Conservation (phyloP, 2,329 filamentous ascomycete species). For the Atkinsonella texensis region DNA sequence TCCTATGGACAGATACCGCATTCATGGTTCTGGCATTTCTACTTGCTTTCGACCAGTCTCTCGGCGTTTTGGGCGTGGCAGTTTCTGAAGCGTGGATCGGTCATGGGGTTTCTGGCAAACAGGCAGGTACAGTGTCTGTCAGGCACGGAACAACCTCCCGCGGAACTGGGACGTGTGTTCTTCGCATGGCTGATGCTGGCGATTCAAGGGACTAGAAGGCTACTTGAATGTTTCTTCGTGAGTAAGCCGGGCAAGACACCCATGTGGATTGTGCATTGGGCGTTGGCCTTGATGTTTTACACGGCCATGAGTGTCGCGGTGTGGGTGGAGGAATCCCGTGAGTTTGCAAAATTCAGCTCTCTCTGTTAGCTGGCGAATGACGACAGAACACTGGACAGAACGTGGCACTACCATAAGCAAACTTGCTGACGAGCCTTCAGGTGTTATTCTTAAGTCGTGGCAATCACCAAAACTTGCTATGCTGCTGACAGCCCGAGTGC, state of each 20-base stretch:
- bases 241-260: slow-evolving; percentile 49
- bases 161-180: slow-evolving; percentile 49
- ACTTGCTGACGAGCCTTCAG: slow-evolving; percentile 9
- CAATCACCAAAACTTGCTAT: slow-evolving; percentile 9
- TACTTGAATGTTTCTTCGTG: slow-evolving; percentile 62
- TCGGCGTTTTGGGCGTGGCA: slow-evolving; percentile 66
- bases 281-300: slow-evolving; percentile 71
- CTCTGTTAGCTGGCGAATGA: not conserved
- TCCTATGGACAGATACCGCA: slow-evolving; percentile 57
- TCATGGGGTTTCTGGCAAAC: slow-evolving; percentile 36
- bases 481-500: slow-evolving; percentile 14
- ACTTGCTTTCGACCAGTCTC: slow-evolving; percentile 55
- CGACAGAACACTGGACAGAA: not conserved
- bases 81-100: slow-evolving; percentile 39
- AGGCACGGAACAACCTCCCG: slow-evolving; percentile 17
- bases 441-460: slow-evolving; percentile 23
- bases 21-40: slow-evolving; percentile 83
- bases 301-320: slow-evolving; percentile 58
- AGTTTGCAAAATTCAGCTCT: slow-evolving; percentile 14
- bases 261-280: slow-evolving; percentile 82
- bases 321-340: slow-evolving; percentile 75
- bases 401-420: not conserved
- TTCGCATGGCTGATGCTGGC: slow-evolving; percentile 62
- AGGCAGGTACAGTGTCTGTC: slow-evolving; percentile 17
- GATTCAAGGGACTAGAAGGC: slow-evolving; percentile 60